Conservation (phyloP, 495 filamentous ascomycete genomes). For the Aspergillus nanangensis region DNA sequence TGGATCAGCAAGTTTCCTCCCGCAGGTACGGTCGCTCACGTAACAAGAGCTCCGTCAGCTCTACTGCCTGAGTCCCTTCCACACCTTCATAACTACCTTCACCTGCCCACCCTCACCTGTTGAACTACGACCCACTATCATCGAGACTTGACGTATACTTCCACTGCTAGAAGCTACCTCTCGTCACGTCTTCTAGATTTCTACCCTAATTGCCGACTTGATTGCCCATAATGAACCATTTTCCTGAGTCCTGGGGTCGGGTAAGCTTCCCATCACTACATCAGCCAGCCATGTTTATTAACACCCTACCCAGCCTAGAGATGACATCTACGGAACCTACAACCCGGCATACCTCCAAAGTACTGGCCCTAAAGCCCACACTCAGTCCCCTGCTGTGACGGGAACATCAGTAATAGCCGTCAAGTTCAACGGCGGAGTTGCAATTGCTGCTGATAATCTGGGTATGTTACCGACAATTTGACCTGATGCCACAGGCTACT, state of each 20-base stretch:
- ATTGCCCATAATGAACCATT: slow-evolving; percentile 73
- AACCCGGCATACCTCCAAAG: slow-evolving; percentile 75
- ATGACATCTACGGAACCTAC: slow-evolving; percentile 94
- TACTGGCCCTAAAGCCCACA: slow-evolving; percentile 72
- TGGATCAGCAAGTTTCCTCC: too few species aligned
- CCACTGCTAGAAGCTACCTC: too few species aligned
- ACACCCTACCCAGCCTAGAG: slow-evolving; percentile 63
- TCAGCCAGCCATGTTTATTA: slow-evolving; percentile 20
- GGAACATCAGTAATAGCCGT: slow-evolving; percentile 91
- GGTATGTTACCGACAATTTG: slow-evolving; percentile 48
- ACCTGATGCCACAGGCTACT: background rate
- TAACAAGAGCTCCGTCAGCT: slow-evolving; percentile 39
- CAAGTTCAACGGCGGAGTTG: slow-evolving; percentile 94
- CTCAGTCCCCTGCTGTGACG: slow-evolving; percentile 86
- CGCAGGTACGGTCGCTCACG: slow-evolving; percentile 23
- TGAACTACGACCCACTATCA: background rate
- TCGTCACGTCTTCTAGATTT: slow-evolving; percentile 10
- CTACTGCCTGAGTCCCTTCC: slow-evolving; percentile 26
- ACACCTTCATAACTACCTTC: background rate
- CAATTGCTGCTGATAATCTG: slow-evolving; percentile 94
- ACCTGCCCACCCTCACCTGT: slow-evolving; percentile 4
- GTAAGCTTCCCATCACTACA: slow-evolving; percentile 49
- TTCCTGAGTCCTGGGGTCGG: slow-evolving; percentile 93
- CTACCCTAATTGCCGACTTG: background rate
- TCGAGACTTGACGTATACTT: too few species aligned